Evolutionary conservation across 257 asterid genomes (phyloP).

Genomic region (Solanum sejunctum): DNA sequence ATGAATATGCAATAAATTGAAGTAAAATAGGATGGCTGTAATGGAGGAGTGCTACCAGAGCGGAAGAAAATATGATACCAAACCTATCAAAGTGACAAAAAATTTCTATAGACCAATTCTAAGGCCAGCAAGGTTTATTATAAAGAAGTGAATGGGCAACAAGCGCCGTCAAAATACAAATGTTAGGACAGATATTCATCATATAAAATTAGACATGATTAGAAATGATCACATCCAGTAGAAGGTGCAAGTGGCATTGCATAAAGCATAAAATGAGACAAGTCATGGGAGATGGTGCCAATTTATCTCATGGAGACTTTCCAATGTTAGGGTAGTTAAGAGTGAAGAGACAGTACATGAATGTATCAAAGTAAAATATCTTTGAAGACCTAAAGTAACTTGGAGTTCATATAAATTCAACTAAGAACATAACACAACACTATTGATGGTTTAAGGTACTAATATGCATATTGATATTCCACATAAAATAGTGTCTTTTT

Average conservation of each 20-base stretch:
- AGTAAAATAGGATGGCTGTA: neutral
- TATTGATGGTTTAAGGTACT: neutral
- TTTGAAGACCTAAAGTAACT: neutral
- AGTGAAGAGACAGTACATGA: neutral
- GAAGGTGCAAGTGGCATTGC: neutral
- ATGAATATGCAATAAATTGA: neutral
- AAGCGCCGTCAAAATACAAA: neutral
- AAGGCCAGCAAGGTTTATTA: neutral
- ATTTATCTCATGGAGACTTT: neutral
- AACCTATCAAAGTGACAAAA: neutral
- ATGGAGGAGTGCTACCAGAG: neutral
- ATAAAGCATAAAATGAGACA: neutral
- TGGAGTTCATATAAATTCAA: neutral
- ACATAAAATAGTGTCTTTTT: neutral
- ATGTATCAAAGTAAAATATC: neutral
- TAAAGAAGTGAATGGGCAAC: neutral
- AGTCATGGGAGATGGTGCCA: neutral
- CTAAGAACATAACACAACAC: neutral
- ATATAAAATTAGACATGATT: neutral
- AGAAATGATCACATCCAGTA: neutral
- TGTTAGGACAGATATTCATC: neutral
- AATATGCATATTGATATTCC: neutral
- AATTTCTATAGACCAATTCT: neutral
- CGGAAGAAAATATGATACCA: neutral
- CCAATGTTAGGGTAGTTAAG: neutral